Evolutionary conservation across 371 early-diverging fungal species (phyloP).

Genomic region (Mortierella sp.): DNA sequence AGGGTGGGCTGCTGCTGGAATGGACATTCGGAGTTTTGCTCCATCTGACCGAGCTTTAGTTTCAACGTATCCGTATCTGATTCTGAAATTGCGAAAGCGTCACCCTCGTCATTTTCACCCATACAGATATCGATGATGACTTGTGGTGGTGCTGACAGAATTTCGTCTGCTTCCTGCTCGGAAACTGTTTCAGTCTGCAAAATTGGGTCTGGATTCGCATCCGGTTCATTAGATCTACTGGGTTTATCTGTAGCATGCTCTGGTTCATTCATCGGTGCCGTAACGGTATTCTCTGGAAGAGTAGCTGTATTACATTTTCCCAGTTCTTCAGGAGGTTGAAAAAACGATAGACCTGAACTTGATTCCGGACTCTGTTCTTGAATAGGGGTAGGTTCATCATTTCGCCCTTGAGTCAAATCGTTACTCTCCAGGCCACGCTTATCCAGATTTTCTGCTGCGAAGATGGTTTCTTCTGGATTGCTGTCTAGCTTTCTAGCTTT

Average conservation of each 20-base stretch:
- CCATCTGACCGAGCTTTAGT: background rate
- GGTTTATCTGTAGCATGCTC: too few relatives aligned
- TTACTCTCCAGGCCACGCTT: background rate
- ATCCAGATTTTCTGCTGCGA: too few relatives aligned
- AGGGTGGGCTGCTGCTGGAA: constrained; percentile 33
- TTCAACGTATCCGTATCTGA: background rate
- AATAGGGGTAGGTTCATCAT: background rate
- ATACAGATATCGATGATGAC: background rate
- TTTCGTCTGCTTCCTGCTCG: background rate
- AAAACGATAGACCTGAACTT: constrained; percentile 16
- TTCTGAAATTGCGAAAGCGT: background rate
- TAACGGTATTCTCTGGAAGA: constrained; percentile 5
- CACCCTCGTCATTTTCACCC: background rate
- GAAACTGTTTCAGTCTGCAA: too few relatives aligned
- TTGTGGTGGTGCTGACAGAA: background rate
- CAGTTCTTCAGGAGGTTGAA: constrained; percentile 18
- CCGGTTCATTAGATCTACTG: background rate
- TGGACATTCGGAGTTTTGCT: constrained; percentile 6
- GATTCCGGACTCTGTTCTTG: background rate
- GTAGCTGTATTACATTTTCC: constrained; percentile 2
- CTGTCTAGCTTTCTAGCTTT: background rate
- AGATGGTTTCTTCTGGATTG: background rate
- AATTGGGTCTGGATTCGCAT: background rate
- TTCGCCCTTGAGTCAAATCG: background rate
- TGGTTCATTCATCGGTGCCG: constrained; percentile 1